Conservation (phyloP, 192 early-diverging fungal species). For the Podila clonocystis region DNA sequence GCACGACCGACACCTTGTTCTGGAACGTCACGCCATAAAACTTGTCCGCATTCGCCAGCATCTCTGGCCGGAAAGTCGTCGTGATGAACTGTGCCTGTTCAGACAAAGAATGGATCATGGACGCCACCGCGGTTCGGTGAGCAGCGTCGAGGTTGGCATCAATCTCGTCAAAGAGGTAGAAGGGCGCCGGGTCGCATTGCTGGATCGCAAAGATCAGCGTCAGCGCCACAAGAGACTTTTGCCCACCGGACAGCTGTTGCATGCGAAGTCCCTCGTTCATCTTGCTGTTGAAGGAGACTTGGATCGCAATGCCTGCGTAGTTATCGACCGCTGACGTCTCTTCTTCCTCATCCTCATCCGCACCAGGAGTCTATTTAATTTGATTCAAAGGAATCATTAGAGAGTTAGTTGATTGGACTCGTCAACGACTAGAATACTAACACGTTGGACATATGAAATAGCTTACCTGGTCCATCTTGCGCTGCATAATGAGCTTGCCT, state of each 20-base stretch:
- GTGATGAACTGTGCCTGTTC: constrained; percentile 94
- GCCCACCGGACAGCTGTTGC: constrained; percentile 97
- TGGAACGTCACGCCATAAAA: constrained; percentile 98
- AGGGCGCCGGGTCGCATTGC: constrained; percentile 97
- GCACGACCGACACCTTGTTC: constrained; percentile 92
- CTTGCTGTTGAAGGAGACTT: constrained; percentile 94
- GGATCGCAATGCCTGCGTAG: constrained; percentile 91
- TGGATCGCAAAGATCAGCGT: constrained; percentile 99
- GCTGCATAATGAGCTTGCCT: constrained; percentile 89
- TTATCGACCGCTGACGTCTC: constrained; percentile 71
- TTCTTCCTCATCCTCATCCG: constrained; percentile 55
- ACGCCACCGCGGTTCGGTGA: constrained; percentile 93
- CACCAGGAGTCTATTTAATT: constrained; percentile 17
- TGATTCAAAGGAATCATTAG: constrained; percentile 13
- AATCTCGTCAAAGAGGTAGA: constrained; percentile 99
- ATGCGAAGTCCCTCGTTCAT: constrained; percentile 88
- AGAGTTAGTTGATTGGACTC: not conserved
- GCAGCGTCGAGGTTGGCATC: constrained; percentile 97
- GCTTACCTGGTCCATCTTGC: constrained; percentile 61
- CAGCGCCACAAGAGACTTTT: constrained; percentile 97
- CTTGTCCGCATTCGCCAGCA: constrained; percentile 91
- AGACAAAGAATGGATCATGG: constrained; percentile 92
- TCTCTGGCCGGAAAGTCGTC: constrained; percentile 97
- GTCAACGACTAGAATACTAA: constrained; percentile 14
- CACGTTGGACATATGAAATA: not conserved